Evolutionary conservation across 805 yeast genomes (phyloP), one percentile per base, ranked within the genome.

Genomic region (Nakazawaea laoshanensis): DNA sequence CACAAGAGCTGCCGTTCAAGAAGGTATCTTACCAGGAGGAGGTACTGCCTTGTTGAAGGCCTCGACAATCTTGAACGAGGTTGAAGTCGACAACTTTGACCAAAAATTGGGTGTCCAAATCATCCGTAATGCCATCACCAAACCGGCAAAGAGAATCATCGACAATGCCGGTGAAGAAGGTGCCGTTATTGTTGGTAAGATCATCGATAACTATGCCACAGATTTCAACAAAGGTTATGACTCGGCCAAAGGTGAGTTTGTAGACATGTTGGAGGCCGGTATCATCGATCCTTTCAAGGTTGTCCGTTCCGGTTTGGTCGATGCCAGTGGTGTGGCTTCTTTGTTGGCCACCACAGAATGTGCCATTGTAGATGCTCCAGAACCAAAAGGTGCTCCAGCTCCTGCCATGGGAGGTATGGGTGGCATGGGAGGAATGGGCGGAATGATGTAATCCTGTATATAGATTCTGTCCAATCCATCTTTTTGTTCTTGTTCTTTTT

Each of bases 21-120:
- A 86, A 64, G 98, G 98, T 65, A 87, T 92, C 55, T 73, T 92
- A 46, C 98, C 98, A 55, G 98, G 98, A 67, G 98, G 98, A 60
- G 98, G 98, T 65, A 86, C 96, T 46, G 98, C 98, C 38, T 72
- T 92, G 54, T 72, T 86, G 52, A 92, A 92, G 74, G 96, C 97
- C 32, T 74, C 94, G 34, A 70, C 75, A 48, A 59, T 77, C 42
- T 71, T 92, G 50, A 86, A 76, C 43, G 66, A 59, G 15, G 77
- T 84, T 42, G 68, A 76, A 59, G 73, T 83, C 42, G 81, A 69
- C 22, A 92, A 92, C 77, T 92, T 92, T 53, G 97, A 92, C 67
- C 96, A 88, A 65, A 84, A 83, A 64, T 74, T 89, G 45, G 98
- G 98, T 64, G 94, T 92, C 44, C 84, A 84, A 46, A 85, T 87